These are phyloP conservation scores for Linnemannia zychae DNA, from an alignment of 192 early-diverging fungal species.

Conservation along the genomic window DNA sequence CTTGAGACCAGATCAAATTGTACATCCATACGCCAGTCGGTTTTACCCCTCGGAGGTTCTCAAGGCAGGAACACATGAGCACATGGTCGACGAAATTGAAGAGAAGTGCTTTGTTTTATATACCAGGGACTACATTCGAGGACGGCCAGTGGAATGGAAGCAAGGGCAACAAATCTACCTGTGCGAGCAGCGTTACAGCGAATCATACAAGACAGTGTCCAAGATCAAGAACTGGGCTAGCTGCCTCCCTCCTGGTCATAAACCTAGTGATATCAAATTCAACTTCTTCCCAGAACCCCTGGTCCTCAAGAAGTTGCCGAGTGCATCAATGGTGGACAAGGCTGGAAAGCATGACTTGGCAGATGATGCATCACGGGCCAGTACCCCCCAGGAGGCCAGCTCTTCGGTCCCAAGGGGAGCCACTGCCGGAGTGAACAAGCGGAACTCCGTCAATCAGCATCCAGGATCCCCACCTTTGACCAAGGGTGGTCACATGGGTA, in stretches of 20 bases:
- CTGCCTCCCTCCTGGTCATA: slow-evolving; percentile 63
- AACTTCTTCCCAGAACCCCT: slow-evolving; percentile 45
- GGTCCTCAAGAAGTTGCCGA: slow-evolving; percentile 47
- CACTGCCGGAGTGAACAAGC: slow-evolving; percentile 6
- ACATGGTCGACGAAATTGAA: slow-evolving; percentile 65
- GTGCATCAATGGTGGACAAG: slow-evolving; percentile 53
- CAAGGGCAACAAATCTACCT: slow-evolving; percentile 70
- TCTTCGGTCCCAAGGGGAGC: neutral
- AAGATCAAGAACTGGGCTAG: slow-evolving; percentile 79
- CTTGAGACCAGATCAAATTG: slow-evolving; percentile 76
- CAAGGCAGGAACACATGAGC: slow-evolving; percentile 69
- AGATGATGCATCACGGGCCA: slow-evolving; percentile 33
- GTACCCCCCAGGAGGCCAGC: slow-evolving; percentile 34
- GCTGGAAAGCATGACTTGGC: slow-evolving; percentile 40
- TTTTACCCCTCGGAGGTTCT: slow-evolving; percentile 79
- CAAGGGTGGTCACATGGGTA: slow-evolving; percentile 13
- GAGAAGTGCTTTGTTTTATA: slow-evolving; percentile 74
- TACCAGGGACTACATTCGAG: slow-evolving; percentile 69
- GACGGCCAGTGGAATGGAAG: slow-evolving; percentile 60
- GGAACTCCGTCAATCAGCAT: slow-evolving; percentile 41
- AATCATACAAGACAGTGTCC: slow-evolving; percentile 62
- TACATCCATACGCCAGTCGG: slow-evolving; percentile 64
- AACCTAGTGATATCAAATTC: slow-evolving; percentile 52
- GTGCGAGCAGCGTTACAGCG: slow-evolving; percentile 76
- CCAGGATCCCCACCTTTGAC: slow-evolving; percentile 30